Conservation (phyloP, 2,329 filamentous ascomycete species). For the Aureobasidium zeae region DNA sequence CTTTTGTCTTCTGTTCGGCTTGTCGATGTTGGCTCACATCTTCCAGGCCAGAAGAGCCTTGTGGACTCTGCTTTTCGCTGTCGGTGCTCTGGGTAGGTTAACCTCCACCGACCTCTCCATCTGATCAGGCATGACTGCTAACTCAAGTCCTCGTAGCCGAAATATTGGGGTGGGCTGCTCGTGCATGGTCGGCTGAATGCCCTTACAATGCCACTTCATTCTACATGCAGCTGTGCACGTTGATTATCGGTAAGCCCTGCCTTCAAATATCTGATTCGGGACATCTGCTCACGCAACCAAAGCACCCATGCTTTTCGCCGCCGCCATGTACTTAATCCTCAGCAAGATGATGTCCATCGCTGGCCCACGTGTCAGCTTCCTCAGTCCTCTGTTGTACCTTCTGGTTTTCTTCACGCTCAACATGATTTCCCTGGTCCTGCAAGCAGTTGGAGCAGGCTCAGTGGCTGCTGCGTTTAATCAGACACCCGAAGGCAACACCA, state of each 20-base stretch:
- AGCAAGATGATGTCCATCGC: slow-evolving; percentile 50
- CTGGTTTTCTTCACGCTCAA: slow-evolving; percentile 53
- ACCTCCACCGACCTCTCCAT: background rate
- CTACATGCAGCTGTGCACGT: slow-evolving; percentile 28
- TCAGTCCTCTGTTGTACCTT: slow-evolving; percentile 24
- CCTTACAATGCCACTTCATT: slow-evolving; percentile 30
- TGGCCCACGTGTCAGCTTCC: slow-evolving; percentile 20
- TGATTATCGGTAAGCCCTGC: slow-evolving; percentile 13
- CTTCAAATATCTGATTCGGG: slow-evolving; percentile 19
- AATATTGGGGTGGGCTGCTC: slow-evolving; percentile 16
- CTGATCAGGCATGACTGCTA: background rate
- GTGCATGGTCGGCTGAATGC: slow-evolving; percentile 11
- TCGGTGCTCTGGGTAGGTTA: slow-evolving; percentile 14
- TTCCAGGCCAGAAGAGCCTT: slow-evolving; percentile 13
- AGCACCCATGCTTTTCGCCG: slow-evolving; percentile 55
- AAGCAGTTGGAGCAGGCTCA: slow-evolving; percentile 48
- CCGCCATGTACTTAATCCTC: slow-evolving; percentile 54
- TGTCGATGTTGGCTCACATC: slow-evolving; percentile 14
- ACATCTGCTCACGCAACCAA: slow-evolving; percentile 30
- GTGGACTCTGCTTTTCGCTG: slow-evolving; percentile 14
- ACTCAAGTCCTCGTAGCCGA: slow-evolving; percentile 5
- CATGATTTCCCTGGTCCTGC: slow-evolving; percentile 50
- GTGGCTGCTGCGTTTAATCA: slow-evolving; percentile 23
- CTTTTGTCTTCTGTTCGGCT: slow-evolving; percentile 17
- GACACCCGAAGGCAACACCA: slow-evolving; percentile 21